Evolutionary conservation across 352 stramenopile genomes (phyloP).

Genomic region (Phytophthora lateralis): DNA sequence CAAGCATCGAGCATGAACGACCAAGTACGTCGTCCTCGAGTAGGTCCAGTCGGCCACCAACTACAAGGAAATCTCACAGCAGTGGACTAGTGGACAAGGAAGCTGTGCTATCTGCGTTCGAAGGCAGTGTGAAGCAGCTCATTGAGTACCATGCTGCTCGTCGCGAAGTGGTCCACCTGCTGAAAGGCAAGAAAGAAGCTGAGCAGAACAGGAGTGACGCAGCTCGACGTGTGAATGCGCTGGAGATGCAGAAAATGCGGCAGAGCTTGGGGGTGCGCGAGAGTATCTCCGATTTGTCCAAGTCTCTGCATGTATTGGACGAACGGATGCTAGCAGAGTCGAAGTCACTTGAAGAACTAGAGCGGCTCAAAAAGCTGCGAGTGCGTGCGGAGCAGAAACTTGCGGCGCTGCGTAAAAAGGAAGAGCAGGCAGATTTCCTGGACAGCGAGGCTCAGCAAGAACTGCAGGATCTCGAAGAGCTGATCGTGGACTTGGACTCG

Average conservation of each 20-base stretch:
- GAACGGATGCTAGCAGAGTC: conserved; percentile 68
- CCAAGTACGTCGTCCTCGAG: conserved; percentile 8
- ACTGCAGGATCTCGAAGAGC: conserved; percentile 67
- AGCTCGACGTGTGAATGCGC: conserved; percentile 53
- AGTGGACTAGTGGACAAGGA: conserved; percentile 19
- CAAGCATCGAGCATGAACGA: conserved; percentile 9
- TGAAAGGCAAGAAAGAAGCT: conserved; percentile 71
- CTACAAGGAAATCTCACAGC: conserved; percentile 6
- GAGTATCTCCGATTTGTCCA: conserved; percentile 76
- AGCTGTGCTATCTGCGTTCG: conserved; percentile 39
- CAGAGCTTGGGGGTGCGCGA: conserved; percentile 73
- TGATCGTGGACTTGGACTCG: conserved; percentile 80
- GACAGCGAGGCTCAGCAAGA: conserved; percentile 73
- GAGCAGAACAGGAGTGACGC: conserved; percentile 66
- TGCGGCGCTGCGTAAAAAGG: conserved; percentile 41
- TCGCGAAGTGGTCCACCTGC: conserved; percentile 61
- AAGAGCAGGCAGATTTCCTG: conserved; percentile 59
- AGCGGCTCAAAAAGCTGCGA: conserved; percentile 71
- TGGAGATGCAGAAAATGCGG: conserved; percentile 87
- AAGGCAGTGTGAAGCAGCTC: conserved; percentile 56
- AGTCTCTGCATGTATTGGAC: conserved; percentile 62
- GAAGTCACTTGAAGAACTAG: conserved; percentile 67
- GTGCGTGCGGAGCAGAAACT: conserved; percentile 75
- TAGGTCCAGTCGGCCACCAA: conserved; percentile 18
- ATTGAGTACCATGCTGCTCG: conserved; percentile 64